A percentile compares a stretch with the other conserved stretches of the same genome.
Conservation (phyloP, 129 eudicot genomes). For the Deinandra increscens region DNA sequence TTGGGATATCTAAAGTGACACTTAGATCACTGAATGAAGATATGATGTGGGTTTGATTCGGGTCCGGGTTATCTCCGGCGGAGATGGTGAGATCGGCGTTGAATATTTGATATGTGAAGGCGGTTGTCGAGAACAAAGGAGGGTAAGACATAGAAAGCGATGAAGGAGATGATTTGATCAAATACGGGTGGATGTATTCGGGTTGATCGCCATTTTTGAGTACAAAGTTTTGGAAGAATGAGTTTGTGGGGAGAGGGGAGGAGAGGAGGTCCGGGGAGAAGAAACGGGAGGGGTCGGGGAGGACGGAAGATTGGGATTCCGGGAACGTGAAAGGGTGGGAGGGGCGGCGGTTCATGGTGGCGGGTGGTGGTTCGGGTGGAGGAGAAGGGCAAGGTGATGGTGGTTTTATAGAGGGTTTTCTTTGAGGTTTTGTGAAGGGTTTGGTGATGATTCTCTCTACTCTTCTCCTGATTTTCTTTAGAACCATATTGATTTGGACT, state of each 20-base stretch:
- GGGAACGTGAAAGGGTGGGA: slow-evolving; percentile 66
- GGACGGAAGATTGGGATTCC: slow-evolving; percentile 55
- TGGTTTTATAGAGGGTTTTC: slow-evolving; percentile 31
- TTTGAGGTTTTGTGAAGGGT: slow-evolving; percentile 56
- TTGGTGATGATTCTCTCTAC: slow-evolving; percentile 52
- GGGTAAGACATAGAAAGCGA: slow-evolving; percentile 75
- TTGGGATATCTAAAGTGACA: slow-evolving; percentile 73
- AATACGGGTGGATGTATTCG: slow-evolving; percentile 84
- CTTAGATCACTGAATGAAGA: slow-evolving; percentile 71
- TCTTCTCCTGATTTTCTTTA: slow-evolving; percentile 57
- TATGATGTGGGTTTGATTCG: slow-evolving; percentile 53
- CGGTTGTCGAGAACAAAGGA: slow-evolving; percentile 43
- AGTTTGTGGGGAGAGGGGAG: slow-evolving; percentile 83
- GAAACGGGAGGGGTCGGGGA: slow-evolving; percentile 75
- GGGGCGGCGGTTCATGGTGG: slow-evolving; percentile 34
- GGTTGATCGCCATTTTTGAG: slow-evolving; percentile 92
- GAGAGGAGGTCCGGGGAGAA: slow-evolving; percentile 67
- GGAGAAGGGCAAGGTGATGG: slow-evolving; percentile 32
- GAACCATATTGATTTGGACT: slow-evolving; percentile 34
- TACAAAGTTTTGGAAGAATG: slow-evolving; percentile 84
- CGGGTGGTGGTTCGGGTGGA: slow-evolving; percentile 44
- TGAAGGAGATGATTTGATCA: slow-evolving; percentile 56
- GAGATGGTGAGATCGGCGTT: slow-evolving; percentile 70
- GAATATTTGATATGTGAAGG: slow-evolving; percentile 64
- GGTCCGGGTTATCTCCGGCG: slow-evolving; percentile 37